These are phyloP conservation scores for Alternaria sp. DNA, from an alignment of 2,329 filamentous ascomycete species.

Conservation along the genomic window DNA sequence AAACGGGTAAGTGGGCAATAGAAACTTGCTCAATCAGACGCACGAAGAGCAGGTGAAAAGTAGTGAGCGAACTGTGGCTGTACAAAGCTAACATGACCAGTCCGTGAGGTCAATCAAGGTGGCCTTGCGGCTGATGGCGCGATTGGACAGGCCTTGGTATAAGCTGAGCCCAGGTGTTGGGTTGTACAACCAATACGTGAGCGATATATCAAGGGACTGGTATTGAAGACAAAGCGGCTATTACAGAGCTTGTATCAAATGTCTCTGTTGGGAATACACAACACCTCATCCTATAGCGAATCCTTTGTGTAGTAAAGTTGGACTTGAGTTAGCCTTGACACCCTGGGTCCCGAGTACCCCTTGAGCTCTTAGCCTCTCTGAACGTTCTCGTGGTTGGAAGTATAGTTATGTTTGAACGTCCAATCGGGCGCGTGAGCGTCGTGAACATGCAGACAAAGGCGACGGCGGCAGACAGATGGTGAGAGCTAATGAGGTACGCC, in stretches of 20 bases:
- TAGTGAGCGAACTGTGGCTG: slow-evolving; percentile 1
- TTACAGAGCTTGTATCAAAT: not conserved
- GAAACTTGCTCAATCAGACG: not conserved
- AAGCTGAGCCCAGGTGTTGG: slow-evolving; percentile 19
- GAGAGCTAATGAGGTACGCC: not conserved
- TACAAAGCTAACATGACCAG: slow-evolving; percentile 10
- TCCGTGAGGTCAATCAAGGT: not conserved
- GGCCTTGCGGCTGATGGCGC: slow-evolving; percentile 15
- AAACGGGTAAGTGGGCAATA: not conserved
- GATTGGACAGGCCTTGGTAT: slow-evolving; percentile 20
- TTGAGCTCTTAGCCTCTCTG: not conserved
- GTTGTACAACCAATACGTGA: slow-evolving; percentile 9
- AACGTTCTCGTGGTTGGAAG: not conserved
- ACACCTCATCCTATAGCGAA: not conserved
- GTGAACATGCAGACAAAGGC: not conserved
- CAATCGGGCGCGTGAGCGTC: slow-evolving; percentile 6
- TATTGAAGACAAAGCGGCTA: not conserved
- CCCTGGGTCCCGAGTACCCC: not conserved
- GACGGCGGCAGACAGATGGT: not conserved
- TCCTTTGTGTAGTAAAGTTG: not conserved
- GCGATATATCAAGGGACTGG: not conserved
- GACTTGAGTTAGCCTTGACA: not conserved
- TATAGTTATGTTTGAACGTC: not conserved
- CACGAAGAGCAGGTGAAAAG: not conserved
- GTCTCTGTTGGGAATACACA: not conserved